Conservation (phyloP, 371 early-diverging fungal species). For the Haplosporangium sp. region DNA sequence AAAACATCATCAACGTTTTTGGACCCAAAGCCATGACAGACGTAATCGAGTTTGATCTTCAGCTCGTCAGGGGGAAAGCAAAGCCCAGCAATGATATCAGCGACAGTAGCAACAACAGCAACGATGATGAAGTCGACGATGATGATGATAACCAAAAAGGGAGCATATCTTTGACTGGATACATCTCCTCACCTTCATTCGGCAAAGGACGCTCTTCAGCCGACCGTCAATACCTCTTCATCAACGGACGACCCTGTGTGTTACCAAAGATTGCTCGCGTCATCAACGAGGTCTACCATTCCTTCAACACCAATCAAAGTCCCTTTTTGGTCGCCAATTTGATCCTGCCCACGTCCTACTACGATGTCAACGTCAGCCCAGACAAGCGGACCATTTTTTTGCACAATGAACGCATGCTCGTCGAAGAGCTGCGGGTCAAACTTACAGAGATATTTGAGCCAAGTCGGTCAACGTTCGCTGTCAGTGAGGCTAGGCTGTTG, state of each 20-base stretch:
- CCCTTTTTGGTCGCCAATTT: slow-evolving; percentile 86
- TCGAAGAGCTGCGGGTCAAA: slow-evolving; percentile 63
- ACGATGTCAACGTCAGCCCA: slow-evolving; percentile 95
- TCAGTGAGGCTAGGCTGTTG: slow-evolving; percentile 34
- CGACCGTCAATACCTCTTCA: slow-evolving; percentile 89
- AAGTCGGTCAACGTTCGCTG: slow-evolving; percentile 65
- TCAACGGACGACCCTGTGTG: slow-evolving; percentile 91
- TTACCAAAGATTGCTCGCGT: slow-evolving; percentile 77
- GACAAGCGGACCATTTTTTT: slow-evolving; percentile 93
- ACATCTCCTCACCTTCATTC: slow-evolving; percentile 73
- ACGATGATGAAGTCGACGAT: slow-evolving; percentile 5
- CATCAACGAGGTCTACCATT: slow-evolving; percentile 85
- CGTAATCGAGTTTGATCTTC: slow-evolving; percentile 65
- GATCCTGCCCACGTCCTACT: slow-evolving; percentile 63
- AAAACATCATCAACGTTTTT: slow-evolving; percentile 83
- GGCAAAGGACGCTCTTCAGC: slow-evolving; percentile 76
- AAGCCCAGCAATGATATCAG: neutral
- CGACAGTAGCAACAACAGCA: neutral
- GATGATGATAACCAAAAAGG: slow-evolving; percentile 22
- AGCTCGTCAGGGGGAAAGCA: slow-evolving; percentile 27
- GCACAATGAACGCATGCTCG: slow-evolving; percentile 74
- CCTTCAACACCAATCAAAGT: slow-evolving; percentile 75
- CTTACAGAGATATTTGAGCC: slow-evolving; percentile 68
- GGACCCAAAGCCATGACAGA: slow-evolving; percentile 72
- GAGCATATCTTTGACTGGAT: slow-evolving; percentile 60